phyloP scores from a whole-genome alignment of 2,329 filamentous ascomycete genomes.

The Ampelomyces quisqualis region DNA sequence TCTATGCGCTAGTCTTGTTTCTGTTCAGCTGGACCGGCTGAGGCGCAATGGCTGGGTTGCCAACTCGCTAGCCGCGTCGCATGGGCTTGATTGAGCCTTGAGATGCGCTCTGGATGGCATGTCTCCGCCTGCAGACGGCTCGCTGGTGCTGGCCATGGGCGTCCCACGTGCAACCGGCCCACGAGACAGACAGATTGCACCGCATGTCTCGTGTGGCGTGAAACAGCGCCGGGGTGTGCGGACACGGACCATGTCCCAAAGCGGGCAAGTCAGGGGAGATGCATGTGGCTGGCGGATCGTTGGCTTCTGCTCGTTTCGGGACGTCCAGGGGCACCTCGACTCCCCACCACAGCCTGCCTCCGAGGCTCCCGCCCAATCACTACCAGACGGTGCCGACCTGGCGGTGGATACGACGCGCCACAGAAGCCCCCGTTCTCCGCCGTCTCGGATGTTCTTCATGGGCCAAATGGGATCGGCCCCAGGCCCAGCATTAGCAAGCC shows the following conservation, averaged over 20 bases:
- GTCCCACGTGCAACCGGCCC: neutral
- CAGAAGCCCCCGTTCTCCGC: constrained; percentile 21
- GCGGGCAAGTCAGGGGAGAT: constrained; percentile 32
- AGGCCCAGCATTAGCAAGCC: constrained; percentile 24
- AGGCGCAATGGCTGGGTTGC: constrained; percentile 15
- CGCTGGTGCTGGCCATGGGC: neutral
- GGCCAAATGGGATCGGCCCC: constrained; percentile 12
- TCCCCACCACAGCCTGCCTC: constrained; percentile 20
- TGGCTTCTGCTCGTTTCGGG: constrained; percentile 25
- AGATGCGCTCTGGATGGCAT: too few species aligned
- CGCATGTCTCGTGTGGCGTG: constrained; percentile 3
- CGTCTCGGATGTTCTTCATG: constrained; percentile 25
- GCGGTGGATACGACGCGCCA: constrained; percentile 21
- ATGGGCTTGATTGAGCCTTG: too few species aligned
- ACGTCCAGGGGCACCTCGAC: constrained; percentile 15
- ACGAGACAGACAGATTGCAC: constrained; percentile 1
- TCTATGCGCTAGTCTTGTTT: too few species aligned
- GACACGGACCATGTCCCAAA: constrained; percentile 9
- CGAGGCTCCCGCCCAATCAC: constrained; percentile 27
- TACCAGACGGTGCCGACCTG: constrained; percentile 1
- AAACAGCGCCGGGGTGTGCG: neutral
- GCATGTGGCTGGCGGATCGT: constrained; percentile 17
- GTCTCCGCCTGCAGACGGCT: too few species aligned
- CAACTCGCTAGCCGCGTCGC: too few species aligned
- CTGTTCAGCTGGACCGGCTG: constrained; percentile 12